Conservation (phyloP, 208 protist species). For the Leishmania gerbilli region DNA sequence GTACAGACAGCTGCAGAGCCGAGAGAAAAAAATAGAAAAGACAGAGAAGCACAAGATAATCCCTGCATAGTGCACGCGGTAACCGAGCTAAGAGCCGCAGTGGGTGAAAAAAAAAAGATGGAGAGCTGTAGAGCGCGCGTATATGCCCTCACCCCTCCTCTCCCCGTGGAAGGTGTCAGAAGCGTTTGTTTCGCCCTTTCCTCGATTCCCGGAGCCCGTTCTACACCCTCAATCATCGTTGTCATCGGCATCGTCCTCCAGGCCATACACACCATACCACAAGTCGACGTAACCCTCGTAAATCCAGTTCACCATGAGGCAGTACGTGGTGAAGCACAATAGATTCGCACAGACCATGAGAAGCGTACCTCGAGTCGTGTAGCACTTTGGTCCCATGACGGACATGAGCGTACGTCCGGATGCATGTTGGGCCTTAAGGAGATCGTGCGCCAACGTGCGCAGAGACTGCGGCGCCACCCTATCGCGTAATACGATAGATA, state of each 20-base stretch:
- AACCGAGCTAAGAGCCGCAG: not conserved
- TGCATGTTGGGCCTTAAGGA: constrained; percentile 21
- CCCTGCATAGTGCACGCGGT: not conserved
- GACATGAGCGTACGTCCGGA: constrained; percentile 28
- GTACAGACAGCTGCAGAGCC: not conserved
- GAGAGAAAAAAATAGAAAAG: not conserved
- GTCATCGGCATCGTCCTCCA: constrained; percentile 69
- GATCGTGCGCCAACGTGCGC: constrained; percentile 12
- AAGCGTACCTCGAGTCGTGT: constrained; percentile 17
- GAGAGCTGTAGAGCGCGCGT: too few species aligned
- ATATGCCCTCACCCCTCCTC: not conserved
- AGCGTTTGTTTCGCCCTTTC: not conserved
- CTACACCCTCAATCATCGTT: constrained; percentile 20
- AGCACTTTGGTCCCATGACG: constrained; percentile 26
- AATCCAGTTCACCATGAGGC: constrained; percentile 83
- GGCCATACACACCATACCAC: constrained; percentile 75
- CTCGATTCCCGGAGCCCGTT: not conserved
- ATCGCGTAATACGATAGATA: not conserved
- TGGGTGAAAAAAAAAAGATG: not conserved
- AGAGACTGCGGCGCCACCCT: constrained; percentile 4
- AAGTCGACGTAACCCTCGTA: constrained; percentile 81
- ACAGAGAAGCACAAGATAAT: not conserved
- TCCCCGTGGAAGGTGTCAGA: not conserved
- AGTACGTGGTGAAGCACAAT: constrained; percentile 65
- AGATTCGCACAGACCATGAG: constrained; percentile 37